A percentile compares a stretch with the other conserved stretches of the same genome.
Conservation (phyloP, 306 rosid species). For the Cucumis hystrix region DNA sequence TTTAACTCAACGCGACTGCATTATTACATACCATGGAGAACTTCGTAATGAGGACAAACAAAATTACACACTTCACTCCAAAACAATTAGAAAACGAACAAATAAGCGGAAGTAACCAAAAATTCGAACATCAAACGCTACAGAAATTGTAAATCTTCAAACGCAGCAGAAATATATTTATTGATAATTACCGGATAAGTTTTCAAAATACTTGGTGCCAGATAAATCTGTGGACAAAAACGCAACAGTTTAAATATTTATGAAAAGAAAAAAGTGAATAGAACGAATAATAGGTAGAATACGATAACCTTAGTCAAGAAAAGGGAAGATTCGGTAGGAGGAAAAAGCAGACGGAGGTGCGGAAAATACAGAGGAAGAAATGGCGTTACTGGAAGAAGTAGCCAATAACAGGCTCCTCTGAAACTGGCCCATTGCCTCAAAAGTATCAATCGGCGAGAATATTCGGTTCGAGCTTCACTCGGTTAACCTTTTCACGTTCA, state of each 20-base stretch:
- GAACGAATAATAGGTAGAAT: neutral
- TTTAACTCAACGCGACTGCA: too few species aligned
- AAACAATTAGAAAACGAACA: neutral
- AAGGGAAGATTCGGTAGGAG: constrained; percentile 22
- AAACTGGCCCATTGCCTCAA: constrained; percentile 35
- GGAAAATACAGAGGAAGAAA: constrained; percentile 22
- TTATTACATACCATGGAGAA: too few species aligned
- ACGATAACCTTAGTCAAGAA: constrained; percentile 35
- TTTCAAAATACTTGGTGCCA: neutral
- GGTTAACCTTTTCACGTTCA: neutral
- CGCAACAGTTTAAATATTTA: neutral
- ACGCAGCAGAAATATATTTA: neutral
- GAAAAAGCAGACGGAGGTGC: constrained; percentile 14
- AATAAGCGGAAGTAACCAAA: neutral
- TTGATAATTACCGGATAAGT: neutral
- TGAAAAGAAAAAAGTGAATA: neutral
- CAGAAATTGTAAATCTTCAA: neutral
- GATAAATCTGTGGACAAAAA: neutral
- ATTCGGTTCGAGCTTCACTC: neutral
- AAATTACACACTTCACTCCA: neutral
- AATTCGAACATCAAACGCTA: neutral
- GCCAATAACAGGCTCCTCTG: constrained; percentile 36
- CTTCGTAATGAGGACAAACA: too few species aligned
- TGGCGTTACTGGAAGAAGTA: constrained; percentile 11
- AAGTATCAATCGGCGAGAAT: constrained; percentile 16